These are phyloP conservation scores for Silene latifolia DNA, from an alignment of 148 eudicot genomes.

Conservation along the genomic window DNA sequence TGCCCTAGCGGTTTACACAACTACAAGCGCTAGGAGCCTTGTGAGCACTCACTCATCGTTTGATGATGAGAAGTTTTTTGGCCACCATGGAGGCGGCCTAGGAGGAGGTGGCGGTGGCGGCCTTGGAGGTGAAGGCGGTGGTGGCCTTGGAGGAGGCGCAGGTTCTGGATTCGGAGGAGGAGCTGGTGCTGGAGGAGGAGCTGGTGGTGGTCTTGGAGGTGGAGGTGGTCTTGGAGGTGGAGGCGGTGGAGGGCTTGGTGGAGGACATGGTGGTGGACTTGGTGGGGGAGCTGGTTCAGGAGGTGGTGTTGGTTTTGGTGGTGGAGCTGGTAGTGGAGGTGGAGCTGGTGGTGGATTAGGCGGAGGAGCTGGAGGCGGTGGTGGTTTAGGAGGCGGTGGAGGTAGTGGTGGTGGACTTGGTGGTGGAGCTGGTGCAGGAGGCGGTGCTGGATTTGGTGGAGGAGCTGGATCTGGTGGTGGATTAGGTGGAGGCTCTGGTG, in stretches of 20 bases:
- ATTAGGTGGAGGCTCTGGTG: background rate
- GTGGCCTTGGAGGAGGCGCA: constrained; percentile 8
- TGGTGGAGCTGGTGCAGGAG: too few species aligned
- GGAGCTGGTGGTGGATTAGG: constrained; percentile 10
- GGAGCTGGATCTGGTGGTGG: constrained; percentile 13
- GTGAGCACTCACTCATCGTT: background rate
- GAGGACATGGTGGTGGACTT: constrained; percentile 24
- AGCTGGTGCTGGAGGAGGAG: background rate
- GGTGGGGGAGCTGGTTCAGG: constrained; percentile 20
- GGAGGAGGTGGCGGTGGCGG: constrained; percentile 11
- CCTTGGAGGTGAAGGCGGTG: constrained; percentile 7
- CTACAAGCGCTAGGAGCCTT: constrained; percentile 26
- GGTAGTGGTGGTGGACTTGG: constrained; percentile 15
- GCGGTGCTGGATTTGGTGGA: background rate
- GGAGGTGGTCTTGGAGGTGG: constrained; percentile 12
- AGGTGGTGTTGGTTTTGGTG: constrained; percentile 22
- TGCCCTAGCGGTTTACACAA: constrained; percentile 22
- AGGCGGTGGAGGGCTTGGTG: constrained; percentile 9
- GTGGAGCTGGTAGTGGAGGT: constrained; percentile 20
- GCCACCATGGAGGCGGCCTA: constrained; percentile 4
- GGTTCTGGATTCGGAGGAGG: constrained; percentile 12
- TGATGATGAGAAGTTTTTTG: constrained; percentile 23
- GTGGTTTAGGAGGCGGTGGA: constrained; percentile 11
- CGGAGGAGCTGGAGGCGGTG: constrained; percentile 17
- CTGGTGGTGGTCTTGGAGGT: constrained; percentile 18